Evolutionary conservation across 2,329 filamentous ascomycete genomes (phyloP), one percentile per base, ranked within the genome.

Genomic region (Cladosporium sp.): DNA sequence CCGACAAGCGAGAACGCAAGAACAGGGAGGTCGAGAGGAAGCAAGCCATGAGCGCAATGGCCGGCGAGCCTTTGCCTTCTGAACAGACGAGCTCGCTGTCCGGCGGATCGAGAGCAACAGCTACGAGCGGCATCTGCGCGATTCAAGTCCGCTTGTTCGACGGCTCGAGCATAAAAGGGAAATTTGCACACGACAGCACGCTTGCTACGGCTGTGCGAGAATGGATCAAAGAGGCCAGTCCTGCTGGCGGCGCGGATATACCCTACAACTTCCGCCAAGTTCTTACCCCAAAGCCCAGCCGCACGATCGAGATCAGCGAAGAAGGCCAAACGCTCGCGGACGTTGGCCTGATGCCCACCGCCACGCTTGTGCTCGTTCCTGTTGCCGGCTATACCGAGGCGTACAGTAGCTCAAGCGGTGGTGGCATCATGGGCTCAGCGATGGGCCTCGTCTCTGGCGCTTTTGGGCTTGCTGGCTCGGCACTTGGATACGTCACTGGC

Each of bases 191-290:
- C 19, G 74, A 81, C 9, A 81, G 83, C 18, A 86, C 79, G 0
- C 76, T 96, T 3, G 69, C 74, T 6, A 73, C 68, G 6, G 80
- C 88, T 41, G 84, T 97, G 1, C 80, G 92, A 7, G 71, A 75
- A 6, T 96, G 89, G 87, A 79, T 97, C 7, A 87, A 92, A 51
- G 73, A 78, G 53, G 56, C 73, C 68, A 9, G 61, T 6, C 54
- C 56, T 16, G 79, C 81, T 41, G 79, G 77, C 16, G 54, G 50
- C 14, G 57, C 57, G 41, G 54, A 61, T 49, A 54, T 57, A 37
- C 87, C 89, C 0, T 97, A 90, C 68, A 86, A 79, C 10, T 91
- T 97, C 72, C 89, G 90, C 64, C 82, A 95, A 44, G 84, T 96
- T 34, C 77, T 95, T 2, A 84, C 87, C 0, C 91, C 91, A 0